A percentile compares a stretch with the other conserved stretches of the same genome.
Conservation (phyloP, 1,139 yeast genomes). For the Saccharomycopsis phalli region DNA sequence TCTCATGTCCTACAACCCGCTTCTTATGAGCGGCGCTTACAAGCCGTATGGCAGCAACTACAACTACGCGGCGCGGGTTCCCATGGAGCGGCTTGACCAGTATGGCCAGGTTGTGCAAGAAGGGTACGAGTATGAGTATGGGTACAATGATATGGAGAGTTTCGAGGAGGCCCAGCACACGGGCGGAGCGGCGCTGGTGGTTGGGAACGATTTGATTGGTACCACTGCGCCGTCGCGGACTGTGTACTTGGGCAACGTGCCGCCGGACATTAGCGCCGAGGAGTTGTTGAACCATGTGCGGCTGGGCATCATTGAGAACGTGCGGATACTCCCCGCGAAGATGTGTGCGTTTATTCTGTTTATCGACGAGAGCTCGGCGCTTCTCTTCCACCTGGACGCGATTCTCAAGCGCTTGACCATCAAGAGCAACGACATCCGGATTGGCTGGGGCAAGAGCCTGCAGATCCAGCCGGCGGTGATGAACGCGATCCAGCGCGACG, state of each 20-base stretch:
- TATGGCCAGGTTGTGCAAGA: conserved; percentile 12
- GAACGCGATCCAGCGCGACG: conserved; percentile 70
- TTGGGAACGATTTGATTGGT: conserved; percentile 15
- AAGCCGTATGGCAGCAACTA: conserved; percentile 20
- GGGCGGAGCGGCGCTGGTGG: neutral
- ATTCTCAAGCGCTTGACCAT: conserved; percentile 41
- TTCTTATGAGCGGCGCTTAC: conserved; percentile 36
- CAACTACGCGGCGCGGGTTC: conserved; percentile 6
- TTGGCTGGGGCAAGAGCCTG: conserved; percentile 76
- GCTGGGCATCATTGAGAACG: conserved; percentile 82
- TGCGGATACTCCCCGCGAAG: conserved; percentile 43
- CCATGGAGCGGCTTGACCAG: conserved; percentile 13
- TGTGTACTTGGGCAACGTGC: conserved; percentile 84
- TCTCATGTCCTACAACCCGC: conserved; percentile 34
- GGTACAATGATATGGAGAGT: conserved; percentile 4
- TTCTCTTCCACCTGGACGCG: conserved; percentile 53
- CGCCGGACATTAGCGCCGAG: conserved; percentile 69
- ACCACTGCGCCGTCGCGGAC: conserved; percentile 67
- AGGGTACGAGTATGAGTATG: conserved; percentile 12
- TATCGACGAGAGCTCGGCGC: conserved; percentile 43
- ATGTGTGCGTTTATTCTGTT: conserved; percentile 46
- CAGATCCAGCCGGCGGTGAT: conserved; percentile 61
- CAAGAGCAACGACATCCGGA: conserved; percentile 43
- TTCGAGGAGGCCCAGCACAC: neutral
- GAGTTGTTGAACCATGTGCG: conserved; percentile 84